phyloP scores from a whole-genome alignment of 225 moss, liverwort and hornwort species.

The Climacium dendroides region DNA sequence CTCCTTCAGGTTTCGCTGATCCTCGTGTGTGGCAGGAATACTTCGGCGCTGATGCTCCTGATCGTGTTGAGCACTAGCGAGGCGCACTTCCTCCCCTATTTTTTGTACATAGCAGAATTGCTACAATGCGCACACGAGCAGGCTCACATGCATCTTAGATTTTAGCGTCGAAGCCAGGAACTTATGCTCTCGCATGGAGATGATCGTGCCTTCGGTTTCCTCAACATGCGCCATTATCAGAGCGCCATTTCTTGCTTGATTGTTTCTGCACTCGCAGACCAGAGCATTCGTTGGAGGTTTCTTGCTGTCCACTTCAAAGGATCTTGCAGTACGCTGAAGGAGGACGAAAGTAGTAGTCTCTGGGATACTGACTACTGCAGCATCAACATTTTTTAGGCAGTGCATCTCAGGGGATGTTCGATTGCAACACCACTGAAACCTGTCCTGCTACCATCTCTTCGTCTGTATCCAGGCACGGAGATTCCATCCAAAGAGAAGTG shows the following conservation, averaged over 20 bases:
- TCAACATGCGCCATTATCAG: neutral
- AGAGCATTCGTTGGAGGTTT: neutral
- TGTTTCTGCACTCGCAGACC: neutral
- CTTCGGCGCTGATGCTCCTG: slow-evolving; percentile 31
- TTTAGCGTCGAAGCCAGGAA: neutral
- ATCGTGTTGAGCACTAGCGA: slow-evolving; percentile 1
- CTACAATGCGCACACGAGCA: neutral
- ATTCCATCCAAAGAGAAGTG: slow-evolving; percentile 36
- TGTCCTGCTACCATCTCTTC: neutral
- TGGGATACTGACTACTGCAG: neutral
- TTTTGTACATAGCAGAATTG: slow-evolving; percentile 1
- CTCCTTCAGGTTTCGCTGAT: slow-evolving; percentile 63
- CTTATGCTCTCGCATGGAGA: neutral
- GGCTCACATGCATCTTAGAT: neutral
- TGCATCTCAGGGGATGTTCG: neutral
- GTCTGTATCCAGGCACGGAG: neutral
- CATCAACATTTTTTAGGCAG: neutral
- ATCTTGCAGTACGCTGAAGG: neutral
- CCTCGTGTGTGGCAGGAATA: slow-evolving; percentile 56
- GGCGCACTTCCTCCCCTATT: neutral
- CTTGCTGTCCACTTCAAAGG: neutral
- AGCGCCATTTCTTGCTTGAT: neutral
- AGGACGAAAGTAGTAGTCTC: neutral
- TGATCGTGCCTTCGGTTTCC: neutral
- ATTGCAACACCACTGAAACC: neutral